Evolutionary conservation across 2,329 filamentous ascomycete species (phyloP).

Genomic region (Aschersonia sp.): DNA sequence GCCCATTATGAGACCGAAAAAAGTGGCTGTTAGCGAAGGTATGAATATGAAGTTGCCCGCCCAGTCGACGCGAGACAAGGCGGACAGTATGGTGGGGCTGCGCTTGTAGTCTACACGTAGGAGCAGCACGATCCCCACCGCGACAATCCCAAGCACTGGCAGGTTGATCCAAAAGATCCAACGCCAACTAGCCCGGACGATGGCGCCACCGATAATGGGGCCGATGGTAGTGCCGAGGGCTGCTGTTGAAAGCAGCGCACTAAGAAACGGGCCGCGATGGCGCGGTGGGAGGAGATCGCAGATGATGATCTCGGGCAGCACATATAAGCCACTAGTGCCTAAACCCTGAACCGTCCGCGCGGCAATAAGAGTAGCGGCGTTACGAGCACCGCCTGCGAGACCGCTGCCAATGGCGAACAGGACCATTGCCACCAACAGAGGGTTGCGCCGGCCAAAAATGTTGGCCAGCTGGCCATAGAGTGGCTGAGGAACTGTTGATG

Average conservation of each 20-base stretch:
- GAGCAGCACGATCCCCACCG: constrained; percentile 16
- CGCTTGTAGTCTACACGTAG: constrained; percentile 17
- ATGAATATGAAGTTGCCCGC: constrained; percentile 25
- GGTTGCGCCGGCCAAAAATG: constrained; percentile 34
- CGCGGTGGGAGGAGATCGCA: constrained; percentile 34
- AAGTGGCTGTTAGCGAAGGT: constrained; percentile 11
- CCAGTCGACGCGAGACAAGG: constrained; percentile 18
- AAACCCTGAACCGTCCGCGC: constrained; percentile 27
- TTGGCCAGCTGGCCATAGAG: constrained; percentile 34
- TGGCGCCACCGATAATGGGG: constrained; percentile 16
- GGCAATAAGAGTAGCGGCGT: constrained; percentile 27
- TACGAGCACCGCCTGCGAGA: constrained; percentile 26
- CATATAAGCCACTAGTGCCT: constrained; percentile 11
- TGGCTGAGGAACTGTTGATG: constrained; percentile 23
- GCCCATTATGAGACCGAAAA: constrained; percentile 21
- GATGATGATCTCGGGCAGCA: constrained; percentile 19
- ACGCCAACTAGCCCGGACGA: constrained; percentile 20
- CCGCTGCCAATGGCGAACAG: constrained; percentile 37
- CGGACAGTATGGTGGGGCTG: not conserved
- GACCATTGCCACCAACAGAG: constrained; percentile 12
- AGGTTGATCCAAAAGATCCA: constrained; percentile 33
- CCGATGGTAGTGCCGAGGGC: constrained; percentile 20
- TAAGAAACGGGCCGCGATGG: constrained; percentile 27
- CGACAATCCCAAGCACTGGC: constrained; percentile 18
- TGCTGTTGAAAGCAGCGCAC: constrained; percentile 16